Percentiles rank a stretch among this genome's conserved stretches.
Conservation (phyloP, 2,329 filamentous ascomycete species). For the Sporothrix phasma region DNA sequence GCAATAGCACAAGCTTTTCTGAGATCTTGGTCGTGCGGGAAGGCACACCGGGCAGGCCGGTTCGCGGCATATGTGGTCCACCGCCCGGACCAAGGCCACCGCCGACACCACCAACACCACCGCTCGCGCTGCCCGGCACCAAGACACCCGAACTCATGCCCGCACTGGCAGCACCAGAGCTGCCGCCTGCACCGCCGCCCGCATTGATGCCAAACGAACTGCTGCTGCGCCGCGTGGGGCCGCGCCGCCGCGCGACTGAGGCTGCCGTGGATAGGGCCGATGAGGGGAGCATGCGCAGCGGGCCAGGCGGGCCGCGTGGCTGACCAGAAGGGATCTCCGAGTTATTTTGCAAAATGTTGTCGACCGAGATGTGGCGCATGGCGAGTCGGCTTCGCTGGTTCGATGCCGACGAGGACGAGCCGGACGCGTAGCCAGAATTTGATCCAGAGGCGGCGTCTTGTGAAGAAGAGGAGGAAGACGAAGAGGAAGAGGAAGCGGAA, state of each 20-base stretch:
- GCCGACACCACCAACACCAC: not conserved
- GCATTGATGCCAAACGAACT: slow-evolving; percentile 9
- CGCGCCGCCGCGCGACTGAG: slow-evolving; percentile 11
- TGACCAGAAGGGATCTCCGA: slow-evolving; percentile 94
- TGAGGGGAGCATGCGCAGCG: slow-evolving; percentile 28
- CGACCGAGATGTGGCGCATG: slow-evolving; percentile 77
- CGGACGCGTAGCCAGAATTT: slow-evolving; percentile 9
- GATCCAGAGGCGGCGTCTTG: not conserved
- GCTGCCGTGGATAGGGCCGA: slow-evolving; percentile 6
- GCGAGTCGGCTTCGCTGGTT: slow-evolving; percentile 25
- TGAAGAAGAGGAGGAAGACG: slow-evolving; percentile 13
- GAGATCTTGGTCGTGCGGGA: slow-evolving; percentile 87
- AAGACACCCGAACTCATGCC: slow-evolving; percentile 3
- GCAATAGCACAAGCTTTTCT: slow-evolving; percentile 91
- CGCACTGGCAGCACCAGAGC: not conserved
- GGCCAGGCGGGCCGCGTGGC: slow-evolving; percentile 62
- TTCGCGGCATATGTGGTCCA: slow-evolving; percentile 23
- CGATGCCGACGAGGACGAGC: slow-evolving; percentile 17
- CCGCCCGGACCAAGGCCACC: not conserved
- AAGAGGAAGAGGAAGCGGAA: too few relatives aligned
- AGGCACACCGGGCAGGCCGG: slow-evolving; percentile 54
- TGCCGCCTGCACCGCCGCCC: not conserved
- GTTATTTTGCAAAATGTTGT: slow-evolving; percentile 88
- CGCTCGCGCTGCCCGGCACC: not conserved
- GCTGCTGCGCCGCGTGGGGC: slow-evolving; percentile 20